A percentile compares a stretch with the other conserved stretches of the same genome.
These are phyloP conservation scores for Mucor ambiguus DNA, from an alignment of 371 early-diverging fungal species.

Conservation along the genomic window DNA sequence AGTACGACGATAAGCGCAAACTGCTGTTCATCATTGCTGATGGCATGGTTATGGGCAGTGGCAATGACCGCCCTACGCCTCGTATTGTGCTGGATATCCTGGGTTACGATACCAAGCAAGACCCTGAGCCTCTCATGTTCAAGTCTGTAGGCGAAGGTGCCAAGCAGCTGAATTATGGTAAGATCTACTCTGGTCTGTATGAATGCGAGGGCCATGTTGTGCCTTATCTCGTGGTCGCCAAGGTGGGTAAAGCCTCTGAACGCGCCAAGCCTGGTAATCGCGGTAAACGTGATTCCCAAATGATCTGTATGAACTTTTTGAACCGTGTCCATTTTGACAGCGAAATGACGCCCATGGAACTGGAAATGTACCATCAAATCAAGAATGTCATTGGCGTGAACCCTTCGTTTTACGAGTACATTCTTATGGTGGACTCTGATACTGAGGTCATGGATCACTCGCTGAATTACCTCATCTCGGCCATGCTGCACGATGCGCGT, in stretches of 20 bases:
- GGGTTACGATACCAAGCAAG: conserved; percentile 79
- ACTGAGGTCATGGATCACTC: conserved; percentile 84
- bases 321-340: conserved; percentile 93
- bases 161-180: conserved; percentile 92
- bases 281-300: conserved; percentile 99
- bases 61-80: conserved; percentile 96
- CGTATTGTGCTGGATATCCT: conserved; percentile 93
- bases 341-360: conserved; percentile 86
- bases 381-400: conserved; percentile 89
- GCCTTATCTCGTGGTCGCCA: conserved; percentile 93
- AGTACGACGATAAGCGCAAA: conserved; percentile 93
- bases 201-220: conserved; percentile 83
- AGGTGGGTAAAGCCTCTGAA: conserved; percentile 82
- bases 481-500: conserved; percentile 80
- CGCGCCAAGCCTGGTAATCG: conserved; percentile 90
- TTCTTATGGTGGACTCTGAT: conserved; percentile 96
- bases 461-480: conserved; percentile 76
- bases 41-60: conserved; percentile 91
- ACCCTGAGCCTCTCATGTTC: conserved; percentile 89
- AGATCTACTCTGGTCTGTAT: conserved; percentile 96
- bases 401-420: conserved; percentile 88
- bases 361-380: conserved; percentile 92
- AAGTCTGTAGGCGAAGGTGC: conserved; percentile 87
- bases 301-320: conserved; percentile 97
- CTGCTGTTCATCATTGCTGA: conserved; percentile 89